Evolutionary conservation across 805 yeast genomes (phyloP), one percentile per base, ranked within the genome.

Genomic region (Candida adriatica): DNA sequence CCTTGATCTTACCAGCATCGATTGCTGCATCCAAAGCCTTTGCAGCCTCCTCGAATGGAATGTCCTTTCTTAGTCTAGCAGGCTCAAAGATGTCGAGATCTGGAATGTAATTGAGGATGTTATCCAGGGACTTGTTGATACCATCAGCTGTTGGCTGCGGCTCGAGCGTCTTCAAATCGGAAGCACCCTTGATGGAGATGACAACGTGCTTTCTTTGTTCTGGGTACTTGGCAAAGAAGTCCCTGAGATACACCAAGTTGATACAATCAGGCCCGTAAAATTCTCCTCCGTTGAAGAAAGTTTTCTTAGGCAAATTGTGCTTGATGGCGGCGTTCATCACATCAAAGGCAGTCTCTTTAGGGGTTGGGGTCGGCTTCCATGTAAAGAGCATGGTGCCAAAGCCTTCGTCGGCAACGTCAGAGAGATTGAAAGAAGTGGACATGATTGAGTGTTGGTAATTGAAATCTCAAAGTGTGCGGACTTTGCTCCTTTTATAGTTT

Each of bases 351-450:
- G 64, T 61, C 13, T 68, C 74, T 30, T 65, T 53, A 6, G 79
- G 68, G 20, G 69, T 55, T 20, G 84, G 85, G 0, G 46, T 52
- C 0, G 78, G 70, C 24, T 68, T 65, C 84, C 83, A 75, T 1
- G 95, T 82, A 53, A 83, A 64, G 35, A 80, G 72, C 95, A 87
- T 84, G 41, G 85, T 66, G 27, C 96, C 95, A 43, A 70, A 75
- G 26, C 95, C 95, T 13, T 37, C 40, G 13, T 23, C 13, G 18
- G 46, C 34, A 20, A 43, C 39, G 8, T 35, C 14, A 11, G 29
- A 18, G 16, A 36, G 29, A 17, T 27, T 24, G 24, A 38, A n/a
- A n/a, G n/a, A n/a, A n/a, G n/a, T n/a, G n/a, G n/a, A n/a, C n/a
- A n/a, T n/a, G n/a, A n/a, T n/a, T n/a, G n/a, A n/a, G n/a, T n/a